A percentile compares a stretch with the other conserved stretches of the same genome.
These are phyloP conservation scores for Endothia cerciana DNA, from an alignment of 2,329 filamentous ascomycete genomes.

Conservation along the genomic window DNA sequence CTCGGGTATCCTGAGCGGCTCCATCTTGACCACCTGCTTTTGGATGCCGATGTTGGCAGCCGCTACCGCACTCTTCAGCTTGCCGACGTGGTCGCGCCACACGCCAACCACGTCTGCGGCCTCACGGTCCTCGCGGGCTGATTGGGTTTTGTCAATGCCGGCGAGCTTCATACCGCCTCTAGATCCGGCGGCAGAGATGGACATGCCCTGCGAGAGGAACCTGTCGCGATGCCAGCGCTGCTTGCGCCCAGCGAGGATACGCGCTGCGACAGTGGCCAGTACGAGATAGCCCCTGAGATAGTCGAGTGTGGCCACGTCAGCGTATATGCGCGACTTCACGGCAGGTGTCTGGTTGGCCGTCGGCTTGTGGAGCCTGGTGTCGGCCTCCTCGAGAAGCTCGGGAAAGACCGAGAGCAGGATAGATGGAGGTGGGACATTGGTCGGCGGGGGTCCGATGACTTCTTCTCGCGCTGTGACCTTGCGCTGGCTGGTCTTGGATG, in stretches of 20 bases:
- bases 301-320: slow-evolving; percentile 61
- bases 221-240: slow-evolving; percentile 90
- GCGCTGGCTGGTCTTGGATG: slow-evolving; percentile 30
- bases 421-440: slow-evolving; percentile 87
- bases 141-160: slow-evolving; percentile 81
- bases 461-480: slow-evolving; percentile 22
- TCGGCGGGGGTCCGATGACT: slow-evolving; percentile 63
- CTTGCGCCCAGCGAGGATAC: slow-evolving; percentile 82
- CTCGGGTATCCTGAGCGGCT: slow-evolving; percentile 65
- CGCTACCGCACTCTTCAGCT: slow-evolving; percentile 73
- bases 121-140: slow-evolving; percentile 83
- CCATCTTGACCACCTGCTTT: slow-evolving; percentile 32
- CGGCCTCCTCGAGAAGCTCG: slow-evolving; percentile 68
- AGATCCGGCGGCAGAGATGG: slow-evolving; percentile 75
- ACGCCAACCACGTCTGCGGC: slow-evolving; percentile 73
- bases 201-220: slow-evolving; percentile 83
- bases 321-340: slow-evolving; percentile 65
- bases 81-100: slow-evolving; percentile 78
- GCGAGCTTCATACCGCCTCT: slow-evolving; percentile 87
- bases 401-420: slow-evolving; percentile 80
- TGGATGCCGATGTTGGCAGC: slow-evolving; percentile 58
- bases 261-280: slow-evolving; percentile 70
- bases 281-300: slow-evolving; percentile 69
- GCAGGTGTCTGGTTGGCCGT: slow-evolving; percentile 61
- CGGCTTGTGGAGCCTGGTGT: slow-evolving; percentile 66